Conservation (phyloP, 352 stramenopile genomes). For the Phytophthora citricola region DNA sequence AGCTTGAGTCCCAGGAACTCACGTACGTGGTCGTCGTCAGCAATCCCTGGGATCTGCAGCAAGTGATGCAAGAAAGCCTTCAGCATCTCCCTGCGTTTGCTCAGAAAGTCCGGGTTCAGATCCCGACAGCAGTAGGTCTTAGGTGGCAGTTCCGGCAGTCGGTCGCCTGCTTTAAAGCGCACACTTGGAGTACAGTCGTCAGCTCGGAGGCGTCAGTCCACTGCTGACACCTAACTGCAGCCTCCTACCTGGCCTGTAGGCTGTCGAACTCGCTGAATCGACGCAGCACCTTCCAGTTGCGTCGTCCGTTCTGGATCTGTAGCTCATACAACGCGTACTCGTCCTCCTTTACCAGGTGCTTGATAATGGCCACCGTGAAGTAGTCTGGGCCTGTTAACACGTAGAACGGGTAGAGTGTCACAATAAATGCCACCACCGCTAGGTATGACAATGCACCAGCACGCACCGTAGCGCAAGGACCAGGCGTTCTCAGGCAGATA, state of each 20-base stretch:
- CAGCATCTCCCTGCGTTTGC: slow-evolving; percentile 56
- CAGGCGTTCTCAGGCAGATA: slow-evolving; percentile 75
- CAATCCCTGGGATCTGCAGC: slow-evolving; percentile 67
- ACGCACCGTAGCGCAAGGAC: slow-evolving; percentile 77
- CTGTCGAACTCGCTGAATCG: slow-evolving; percentile 80
- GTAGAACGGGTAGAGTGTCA: slow-evolving; percentile 2
- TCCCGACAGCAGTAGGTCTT: slow-evolving; percentile 81
- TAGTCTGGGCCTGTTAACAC: slow-evolving; percentile 62
- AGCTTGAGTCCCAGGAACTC: slow-evolving; percentile 72
- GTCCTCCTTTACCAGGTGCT: slow-evolving; percentile 53
- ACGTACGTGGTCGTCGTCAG: slow-evolving; percentile 58
- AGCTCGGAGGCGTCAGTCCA: slow-evolving; percentile 6
- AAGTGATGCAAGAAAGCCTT: slow-evolving; percentile 66
- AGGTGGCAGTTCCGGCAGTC: slow-evolving; percentile 58
- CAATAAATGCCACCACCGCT: background rate
- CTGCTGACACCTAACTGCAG: background rate
- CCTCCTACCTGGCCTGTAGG: slow-evolving; percentile 52
- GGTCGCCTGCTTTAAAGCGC: slow-evolving; percentile 48
- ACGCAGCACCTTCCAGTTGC: slow-evolving; percentile 70
- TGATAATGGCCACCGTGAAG: slow-evolving; percentile 74
- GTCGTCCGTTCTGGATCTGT: slow-evolving; percentile 71
- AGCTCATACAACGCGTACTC: slow-evolving; percentile 73
- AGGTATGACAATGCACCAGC: background rate
- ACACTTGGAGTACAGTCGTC: slow-evolving; percentile 39
- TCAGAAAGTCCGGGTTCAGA: slow-evolving; percentile 74